Conservation (phyloP, 108 stramenopile genomes). For the Nannochloropsis granulata region DNA sequence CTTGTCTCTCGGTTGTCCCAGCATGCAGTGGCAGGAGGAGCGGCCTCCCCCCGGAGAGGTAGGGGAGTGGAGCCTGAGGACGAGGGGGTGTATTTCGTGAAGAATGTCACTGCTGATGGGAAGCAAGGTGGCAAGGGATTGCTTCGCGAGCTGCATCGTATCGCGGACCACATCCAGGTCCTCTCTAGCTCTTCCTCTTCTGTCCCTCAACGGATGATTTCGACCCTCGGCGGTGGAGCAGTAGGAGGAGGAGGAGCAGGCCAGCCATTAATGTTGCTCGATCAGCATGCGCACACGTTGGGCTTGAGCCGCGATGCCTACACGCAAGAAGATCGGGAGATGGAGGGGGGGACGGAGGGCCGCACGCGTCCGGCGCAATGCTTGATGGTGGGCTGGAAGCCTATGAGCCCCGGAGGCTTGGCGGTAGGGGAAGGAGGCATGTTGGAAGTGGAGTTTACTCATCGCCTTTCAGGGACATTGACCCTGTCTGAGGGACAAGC, state of each 20-base stretch:
- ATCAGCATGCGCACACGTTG: not conserved
- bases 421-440: not conserved
- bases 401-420: not conserved
- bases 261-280: not conserved
- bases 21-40: not conserved
- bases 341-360: not conserved
- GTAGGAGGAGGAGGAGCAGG: not conserved
- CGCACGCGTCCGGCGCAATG: not conserved
- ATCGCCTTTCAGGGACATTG: not conserved
- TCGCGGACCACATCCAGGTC: not conserved
- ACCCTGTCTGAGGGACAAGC: not conserved
- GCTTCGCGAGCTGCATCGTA: not conserved
- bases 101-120: not conserved
- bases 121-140: not conserved
- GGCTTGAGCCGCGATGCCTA: not conserved
- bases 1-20: not conserved
- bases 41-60: not conserved
- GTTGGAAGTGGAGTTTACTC: not conserved
- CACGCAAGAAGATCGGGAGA: not conserved
- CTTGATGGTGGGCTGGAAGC: not conserved
- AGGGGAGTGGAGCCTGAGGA: not conserved
- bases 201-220: not conserved
- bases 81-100: not conserved
- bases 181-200: not conserved
- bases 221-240: not conserved